Conservation (phyloP, 2,329 filamentous ascomycete genomes). For the Malbranchea zuffiana region DNA sequence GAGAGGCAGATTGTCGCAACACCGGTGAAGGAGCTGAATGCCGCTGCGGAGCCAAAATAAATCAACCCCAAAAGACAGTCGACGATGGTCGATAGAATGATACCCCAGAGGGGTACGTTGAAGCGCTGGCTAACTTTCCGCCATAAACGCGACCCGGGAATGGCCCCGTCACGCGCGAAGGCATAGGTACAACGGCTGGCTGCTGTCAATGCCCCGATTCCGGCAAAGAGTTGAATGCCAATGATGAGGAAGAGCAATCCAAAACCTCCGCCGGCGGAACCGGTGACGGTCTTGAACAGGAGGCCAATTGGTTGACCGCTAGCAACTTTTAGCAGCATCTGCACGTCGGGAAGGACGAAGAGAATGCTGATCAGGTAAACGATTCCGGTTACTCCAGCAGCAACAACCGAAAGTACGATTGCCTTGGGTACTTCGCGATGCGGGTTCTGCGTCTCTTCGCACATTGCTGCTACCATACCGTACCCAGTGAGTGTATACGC, state of each 20-base stretch:
- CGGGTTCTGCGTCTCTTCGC: constrained; percentile 60
- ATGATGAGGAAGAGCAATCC: constrained; percentile 65
- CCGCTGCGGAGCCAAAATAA: constrained; percentile 66
- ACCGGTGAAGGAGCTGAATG: constrained; percentile 70
- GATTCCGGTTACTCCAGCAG: constrained; percentile 54
- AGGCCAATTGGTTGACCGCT: constrained; percentile 66
- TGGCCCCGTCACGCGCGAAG: constrained; percentile 63
- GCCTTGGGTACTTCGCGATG: constrained; percentile 59
- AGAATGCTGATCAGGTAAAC: constrained; percentile 62
- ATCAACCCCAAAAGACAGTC: constrained; percentile 64
- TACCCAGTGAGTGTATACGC: constrained; percentile 45
- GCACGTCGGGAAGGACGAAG: constrained; percentile 61
- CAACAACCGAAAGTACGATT: constrained; percentile 58
- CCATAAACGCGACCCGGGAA: constrained; percentile 59
- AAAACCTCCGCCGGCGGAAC: constrained; percentile 61
- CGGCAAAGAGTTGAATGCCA: constrained; percentile 66
- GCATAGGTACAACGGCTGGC: constrained; percentile 65
- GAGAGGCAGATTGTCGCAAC: constrained; percentile 70
- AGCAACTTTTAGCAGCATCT: constrained; percentile 51
- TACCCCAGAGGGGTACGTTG: constrained; percentile 59
- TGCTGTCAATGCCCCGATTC: constrained; percentile 62
- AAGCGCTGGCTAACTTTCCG: constrained; percentile 52
- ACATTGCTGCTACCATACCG: constrained; percentile 62
- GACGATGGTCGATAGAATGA: constrained; percentile 56
- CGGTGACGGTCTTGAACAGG: constrained; percentile 65